Conservation (phyloP, 345 rosid genomes). For the Lepidium africanum region DNA sequence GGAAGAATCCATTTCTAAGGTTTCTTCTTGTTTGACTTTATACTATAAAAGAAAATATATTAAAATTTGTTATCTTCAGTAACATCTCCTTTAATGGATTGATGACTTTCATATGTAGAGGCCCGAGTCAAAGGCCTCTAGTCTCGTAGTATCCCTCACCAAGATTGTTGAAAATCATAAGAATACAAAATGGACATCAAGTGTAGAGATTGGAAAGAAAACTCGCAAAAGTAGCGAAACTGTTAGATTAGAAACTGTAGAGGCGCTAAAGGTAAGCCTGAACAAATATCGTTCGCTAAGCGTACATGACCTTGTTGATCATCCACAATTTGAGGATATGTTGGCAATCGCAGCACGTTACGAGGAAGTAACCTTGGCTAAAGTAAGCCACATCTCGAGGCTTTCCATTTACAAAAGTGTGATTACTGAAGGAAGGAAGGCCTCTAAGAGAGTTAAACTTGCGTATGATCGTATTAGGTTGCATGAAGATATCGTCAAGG, state of each 20-base stretch:
- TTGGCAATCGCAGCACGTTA: background rate
- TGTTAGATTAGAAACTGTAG: background rate
- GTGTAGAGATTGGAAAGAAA: background rate
- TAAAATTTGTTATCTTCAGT: background rate
- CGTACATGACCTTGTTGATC: background rate
- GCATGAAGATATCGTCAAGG: background rate
- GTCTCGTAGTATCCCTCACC: constrained; percentile 1
- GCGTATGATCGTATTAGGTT: background rate
- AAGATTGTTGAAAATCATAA: background rate
- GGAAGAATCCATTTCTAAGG: background rate
- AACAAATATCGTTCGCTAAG: background rate
- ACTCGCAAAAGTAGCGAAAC: background rate
- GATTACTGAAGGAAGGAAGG: background rate
- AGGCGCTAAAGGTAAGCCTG: background rate
- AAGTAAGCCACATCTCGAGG: constrained; percentile 1
- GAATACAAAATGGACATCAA: background rate
- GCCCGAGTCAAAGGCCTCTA: constrained; percentile 1
- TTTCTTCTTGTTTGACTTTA: background rate
- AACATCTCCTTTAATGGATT: background rate
- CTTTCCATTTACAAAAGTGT: constrained; percentile 1
- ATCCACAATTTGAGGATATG: constrained; percentile 2
- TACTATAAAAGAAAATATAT: too few relatives aligned
- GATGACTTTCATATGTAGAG: background rate
- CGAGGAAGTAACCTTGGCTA: background rate
- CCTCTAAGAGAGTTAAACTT: background rate